phyloP scores from a whole-genome alignment of 2,329 filamentous ascomycete species.

The Zopfia rhizophila region DNA sequence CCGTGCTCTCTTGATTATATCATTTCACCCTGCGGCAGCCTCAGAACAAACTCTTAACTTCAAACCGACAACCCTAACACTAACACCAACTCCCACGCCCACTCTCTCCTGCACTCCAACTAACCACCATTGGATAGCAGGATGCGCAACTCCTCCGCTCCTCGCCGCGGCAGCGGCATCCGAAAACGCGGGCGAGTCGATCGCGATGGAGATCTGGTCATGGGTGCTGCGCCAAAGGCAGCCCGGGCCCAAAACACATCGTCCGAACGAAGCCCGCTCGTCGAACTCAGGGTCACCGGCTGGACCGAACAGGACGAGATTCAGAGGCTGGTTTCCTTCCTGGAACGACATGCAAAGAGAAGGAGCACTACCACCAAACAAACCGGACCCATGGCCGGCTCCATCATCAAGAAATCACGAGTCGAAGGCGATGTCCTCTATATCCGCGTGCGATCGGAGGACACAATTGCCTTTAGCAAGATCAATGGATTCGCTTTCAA shows the following conservation, averaged over 20 bases:
- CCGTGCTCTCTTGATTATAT: too few species aligned
- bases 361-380: constrained; percentile 45
- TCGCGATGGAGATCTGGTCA: constrained; percentile 70
- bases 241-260: constrained; percentile 3
- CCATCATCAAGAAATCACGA: constrained; percentile 50
- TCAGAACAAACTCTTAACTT: too few species aligned
- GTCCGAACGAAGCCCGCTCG: constrained; percentile 15
- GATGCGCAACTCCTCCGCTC: background rate
- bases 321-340: constrained; percentile 50
- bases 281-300: constrained; percentile 53
- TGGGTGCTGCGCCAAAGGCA: constrained; percentile 63
- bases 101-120: too few species aligned
- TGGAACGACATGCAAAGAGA: constrained; percentile 48
- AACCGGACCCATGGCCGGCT: constrained; percentile 17
- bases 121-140: too few species aligned
- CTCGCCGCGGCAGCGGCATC: constrained; percentile 23
- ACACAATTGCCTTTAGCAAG: constrained; percentile 47
- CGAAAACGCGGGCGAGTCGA: constrained; percentile 58
- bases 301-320: constrained; percentile 50
- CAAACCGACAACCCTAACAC: too few species aligned
- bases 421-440: constrained; percentile 49
- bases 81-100: too few species aligned
- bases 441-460: constrained; percentile 49
- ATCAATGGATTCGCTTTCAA: constrained; percentile 55
- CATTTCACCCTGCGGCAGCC: too few species aligned